Evolutionary conservation across 2,329 filamentous ascomycete genomes (phyloP).

Genomic region (Plectosphaerella sp.): DNA sequence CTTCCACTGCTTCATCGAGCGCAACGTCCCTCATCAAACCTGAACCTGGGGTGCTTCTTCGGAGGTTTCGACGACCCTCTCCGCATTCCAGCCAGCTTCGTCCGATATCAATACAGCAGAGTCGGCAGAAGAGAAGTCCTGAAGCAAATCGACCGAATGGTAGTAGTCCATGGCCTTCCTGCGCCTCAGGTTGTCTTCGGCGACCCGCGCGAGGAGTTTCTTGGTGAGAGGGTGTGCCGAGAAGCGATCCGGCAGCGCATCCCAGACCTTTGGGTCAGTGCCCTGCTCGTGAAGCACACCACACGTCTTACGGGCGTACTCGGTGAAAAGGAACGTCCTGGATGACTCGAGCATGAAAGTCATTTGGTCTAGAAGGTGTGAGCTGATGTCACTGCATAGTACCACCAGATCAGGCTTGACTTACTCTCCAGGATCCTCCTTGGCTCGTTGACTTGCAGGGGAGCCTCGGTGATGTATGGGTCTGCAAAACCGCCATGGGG

Average conservation of each 20-base stretch:
- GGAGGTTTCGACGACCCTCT: neutral
- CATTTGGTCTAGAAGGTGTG: neutral
- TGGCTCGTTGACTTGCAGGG: neutral
- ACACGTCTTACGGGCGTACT: constrained; percentile 41
- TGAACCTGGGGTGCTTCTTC: no score
- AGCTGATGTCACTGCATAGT: neutral
- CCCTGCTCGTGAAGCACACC: constrained; percentile 28
- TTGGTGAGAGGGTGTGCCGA: constrained; percentile 20
- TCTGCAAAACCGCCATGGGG: constrained; percentile 46
- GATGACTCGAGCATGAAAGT: neutral
- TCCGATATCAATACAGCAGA: neutral
- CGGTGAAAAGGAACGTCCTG: constrained; percentile 50
- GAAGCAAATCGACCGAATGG: neutral
- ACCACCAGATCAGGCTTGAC: neutral
- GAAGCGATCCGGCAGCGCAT: constrained; percentile 49
- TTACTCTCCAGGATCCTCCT: neutral
- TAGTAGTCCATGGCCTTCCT: neutral
- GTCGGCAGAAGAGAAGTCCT: neutral
- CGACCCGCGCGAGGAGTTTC: neutral
- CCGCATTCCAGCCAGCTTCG: neutral
- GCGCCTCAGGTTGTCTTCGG: neutral
- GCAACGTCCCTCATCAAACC: no score
- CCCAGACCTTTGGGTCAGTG: constrained; percentile 45
- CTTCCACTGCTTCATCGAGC: no score
- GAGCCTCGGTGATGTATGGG: constrained; percentile 18